Conservation (phyloP, 1,139 yeast species). For the Taphrina pruni region DNA sequence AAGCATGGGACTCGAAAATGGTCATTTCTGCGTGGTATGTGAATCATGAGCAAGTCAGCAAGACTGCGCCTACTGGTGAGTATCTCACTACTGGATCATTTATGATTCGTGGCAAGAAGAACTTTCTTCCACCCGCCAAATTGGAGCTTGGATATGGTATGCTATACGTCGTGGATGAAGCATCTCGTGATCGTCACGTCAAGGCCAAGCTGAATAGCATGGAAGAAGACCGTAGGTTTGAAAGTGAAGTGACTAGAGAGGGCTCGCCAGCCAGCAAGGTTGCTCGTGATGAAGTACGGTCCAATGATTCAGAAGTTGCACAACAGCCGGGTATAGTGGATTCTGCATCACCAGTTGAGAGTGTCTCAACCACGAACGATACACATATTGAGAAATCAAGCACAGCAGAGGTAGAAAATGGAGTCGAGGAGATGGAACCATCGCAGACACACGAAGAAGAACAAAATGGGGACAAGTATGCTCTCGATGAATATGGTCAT, state of each 20-base stretch:
- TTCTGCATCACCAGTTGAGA: neutral
- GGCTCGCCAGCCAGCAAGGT: neutral
- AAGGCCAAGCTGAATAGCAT: conserved; percentile 52
- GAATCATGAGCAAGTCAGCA: conserved; percentile 67
- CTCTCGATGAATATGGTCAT: conserved; percentile 36
- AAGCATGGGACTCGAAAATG: conserved; percentile 72
- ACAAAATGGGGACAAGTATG: conserved; percentile 33
- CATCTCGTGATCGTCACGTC: conserved; percentile 57
- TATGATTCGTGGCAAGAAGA: conserved; percentile 63
- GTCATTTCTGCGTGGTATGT: conserved; percentile 45
- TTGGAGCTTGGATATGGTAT: conserved; percentile 89
- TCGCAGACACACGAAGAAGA: neutral
- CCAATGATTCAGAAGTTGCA: neutral
- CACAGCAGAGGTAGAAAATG: neutral
- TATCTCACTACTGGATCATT: conserved; percentile 71
- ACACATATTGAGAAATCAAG: neutral
- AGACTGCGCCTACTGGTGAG: conserved; percentile 68
- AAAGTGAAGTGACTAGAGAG: neutral
- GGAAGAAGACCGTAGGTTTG: conserved; percentile 54
- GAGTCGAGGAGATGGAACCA: neutral
- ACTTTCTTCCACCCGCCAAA: conserved; percentile 77
- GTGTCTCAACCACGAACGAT: neutral
- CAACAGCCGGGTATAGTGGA: neutral
- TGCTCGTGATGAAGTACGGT: neutral
- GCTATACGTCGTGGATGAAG: conserved; percentile 71